A percentile compares a stretch with the other conserved stretches of the same genome.
These are phyloP conservation scores for Malassezia yamatoensis DNA, from an alignment of 1,284 basidiomycete species.

Conservation along the genomic window DNA sequence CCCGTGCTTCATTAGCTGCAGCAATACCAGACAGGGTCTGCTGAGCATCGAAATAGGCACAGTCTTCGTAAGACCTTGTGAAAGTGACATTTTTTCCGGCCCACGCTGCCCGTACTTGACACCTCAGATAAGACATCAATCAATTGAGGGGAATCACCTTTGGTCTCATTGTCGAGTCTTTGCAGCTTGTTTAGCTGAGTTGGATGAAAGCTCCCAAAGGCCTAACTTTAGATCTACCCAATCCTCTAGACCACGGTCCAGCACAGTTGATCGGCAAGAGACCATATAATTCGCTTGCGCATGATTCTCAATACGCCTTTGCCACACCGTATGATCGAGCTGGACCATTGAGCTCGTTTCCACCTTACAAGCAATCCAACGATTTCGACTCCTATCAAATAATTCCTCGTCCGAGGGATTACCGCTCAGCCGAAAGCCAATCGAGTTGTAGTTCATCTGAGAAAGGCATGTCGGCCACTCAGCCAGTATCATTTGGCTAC, in stretches of 20 bases:
- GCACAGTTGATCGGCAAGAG: neutral
- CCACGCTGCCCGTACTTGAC: too few species aligned
- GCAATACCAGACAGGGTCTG: too few species aligned
- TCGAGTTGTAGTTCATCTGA: neutral
- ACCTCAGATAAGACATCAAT: too few species aligned
- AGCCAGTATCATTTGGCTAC: neutral
- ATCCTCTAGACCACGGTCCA: neutral
- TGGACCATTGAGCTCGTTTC: neutral
- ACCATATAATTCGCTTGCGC: neutral
- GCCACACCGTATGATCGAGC: neutral
- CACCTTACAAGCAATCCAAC: neutral
- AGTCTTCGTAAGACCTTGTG: too few species aligned
- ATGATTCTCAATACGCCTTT: neutral
- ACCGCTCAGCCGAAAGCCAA: neutral
- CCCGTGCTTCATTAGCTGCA: too few species aligned
- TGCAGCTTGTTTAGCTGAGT: too few species aligned
- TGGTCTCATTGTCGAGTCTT: too few species aligned
- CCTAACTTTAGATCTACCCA: neutral
- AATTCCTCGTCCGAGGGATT: neutral
- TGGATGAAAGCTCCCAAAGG: neutral
- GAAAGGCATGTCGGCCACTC: neutral
- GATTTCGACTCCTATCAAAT: neutral
- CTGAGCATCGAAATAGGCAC: too few species aligned
- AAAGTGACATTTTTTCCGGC: too few species aligned
- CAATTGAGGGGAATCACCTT: too few species aligned